Evolutionary conservation across 1,284 basidiomycete genomes (phyloP), one percentile per base, ranked within the genome.

Genomic region (Trichosporon asahii): DNA sequence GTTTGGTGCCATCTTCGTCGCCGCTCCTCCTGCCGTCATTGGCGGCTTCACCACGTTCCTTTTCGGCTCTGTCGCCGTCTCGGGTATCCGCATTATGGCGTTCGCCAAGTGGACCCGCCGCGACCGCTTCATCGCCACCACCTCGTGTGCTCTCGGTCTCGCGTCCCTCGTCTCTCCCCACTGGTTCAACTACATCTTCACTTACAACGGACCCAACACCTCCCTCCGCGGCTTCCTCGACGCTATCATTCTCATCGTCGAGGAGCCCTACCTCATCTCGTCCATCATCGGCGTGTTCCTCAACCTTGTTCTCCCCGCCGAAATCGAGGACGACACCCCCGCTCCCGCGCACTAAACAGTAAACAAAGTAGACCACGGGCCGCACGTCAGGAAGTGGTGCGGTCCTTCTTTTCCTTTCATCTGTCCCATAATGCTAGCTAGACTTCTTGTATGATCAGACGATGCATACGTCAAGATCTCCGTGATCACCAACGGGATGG

Each of bases 231-330:
- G 93, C 2, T 84, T 94, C 66, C 88, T 94, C 71, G 86, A 90
- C 77, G 90, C 90, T 2, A 90, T 94, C 73, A 89, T 90, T 25
- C 92, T 94, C 74, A 83, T 94, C 91, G 68, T 90, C 87, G 75
- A 92, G 89, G 15, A 90, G 89, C 67, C 76, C 18, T 79, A 79
- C 72, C 72, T 80, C 53, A 79, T 79, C 69, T 67, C 77, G 8
- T 78, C 74, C 9, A 44, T 80, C 23, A 66, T 77, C 27, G 78
- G 73, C 35, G 74, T 74, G 2, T 23, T 73, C 44, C 73, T 79
- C 68, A 78, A 79, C 69, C 57, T 61, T 15, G 57, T 61, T 18
- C 57, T 61, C 6, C 15, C 57, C 6, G 27, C 31, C 14, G 57
- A 61, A 9, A 25, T 18, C 27, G 55, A 60, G 21, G 49, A 53